Evolutionary conservation across 2,329 filamentous ascomycete species (phyloP).

Genomic region (Herpotrichia juniperi): DNA sequence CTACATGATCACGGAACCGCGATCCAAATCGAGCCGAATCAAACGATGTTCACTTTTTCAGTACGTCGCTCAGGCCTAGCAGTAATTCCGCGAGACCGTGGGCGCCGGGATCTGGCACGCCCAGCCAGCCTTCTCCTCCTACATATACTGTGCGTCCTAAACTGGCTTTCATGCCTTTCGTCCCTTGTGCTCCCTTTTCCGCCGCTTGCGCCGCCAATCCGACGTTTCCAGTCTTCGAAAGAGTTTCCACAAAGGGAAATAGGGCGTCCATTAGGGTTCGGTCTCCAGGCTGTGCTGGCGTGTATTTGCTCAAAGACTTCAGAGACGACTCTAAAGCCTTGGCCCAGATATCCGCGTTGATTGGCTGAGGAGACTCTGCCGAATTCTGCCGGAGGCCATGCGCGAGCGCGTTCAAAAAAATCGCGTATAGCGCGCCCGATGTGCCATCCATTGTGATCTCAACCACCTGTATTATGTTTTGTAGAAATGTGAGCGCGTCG

Average conservation of each 20-base stretch:
- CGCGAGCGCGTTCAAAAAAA: constrained; percentile 87
- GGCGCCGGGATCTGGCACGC: constrained; percentile 76
- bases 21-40: constrained; percentile 29
- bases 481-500: constrained; percentile 66
- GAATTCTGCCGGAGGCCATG: constrained; percentile 67
- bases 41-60: constrained; percentile 44
- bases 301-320: constrained; percentile 73
- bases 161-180: constrained; percentile 90
- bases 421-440: constrained; percentile 79
- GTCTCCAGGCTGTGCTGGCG: constrained; percentile 86
- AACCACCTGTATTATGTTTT: constrained; percentile 66
- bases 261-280: constrained; percentile 90
- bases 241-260: constrained; percentile 79
- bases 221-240: constrained; percentile 69
- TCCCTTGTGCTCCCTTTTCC: constrained; percentile 76
- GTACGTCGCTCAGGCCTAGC: constrained; percentile 70
- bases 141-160: constrained; percentile 85
- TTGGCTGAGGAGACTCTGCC: constrained; percentile 49
- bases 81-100: constrained; percentile 87
- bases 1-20: constrained; percentile 38
- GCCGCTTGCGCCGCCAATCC: constrained; percentile 77
- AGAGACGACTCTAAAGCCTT: constrained; percentile 74
- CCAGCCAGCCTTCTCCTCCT: constrained; percentile 73
- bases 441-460: constrained; percentile 77
- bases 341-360: constrained; percentile 63